Evolutionary conservation across 2,329 filamentous ascomycete genomes (phyloP).

Genomic region (Verticillium dahliae): DNA sequence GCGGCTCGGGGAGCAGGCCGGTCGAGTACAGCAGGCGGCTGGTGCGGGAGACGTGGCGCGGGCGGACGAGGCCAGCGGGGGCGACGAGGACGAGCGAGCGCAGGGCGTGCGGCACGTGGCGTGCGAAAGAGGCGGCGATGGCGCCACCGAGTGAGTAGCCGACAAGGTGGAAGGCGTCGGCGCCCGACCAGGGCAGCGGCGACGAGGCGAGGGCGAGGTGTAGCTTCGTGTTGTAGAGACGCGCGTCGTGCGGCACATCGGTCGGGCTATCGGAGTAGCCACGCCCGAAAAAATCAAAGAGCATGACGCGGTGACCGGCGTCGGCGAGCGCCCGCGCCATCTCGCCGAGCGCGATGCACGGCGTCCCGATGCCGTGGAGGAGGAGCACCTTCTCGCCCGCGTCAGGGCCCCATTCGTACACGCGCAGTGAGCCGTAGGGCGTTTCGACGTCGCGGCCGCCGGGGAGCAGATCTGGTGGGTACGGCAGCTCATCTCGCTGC

Average conservation of each 20-base stretch:
- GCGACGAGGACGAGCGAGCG: constrained; percentile 60
- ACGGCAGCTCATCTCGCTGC: constrained; percentile 40
- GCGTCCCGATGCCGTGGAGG: constrained; percentile 77
- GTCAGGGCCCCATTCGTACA: constrained; percentile 76
- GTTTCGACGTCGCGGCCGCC: constrained; percentile 62
- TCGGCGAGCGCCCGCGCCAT: constrained; percentile 59
- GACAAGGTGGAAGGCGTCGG: constrained; percentile 59
- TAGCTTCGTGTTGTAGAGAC: constrained; percentile 61
- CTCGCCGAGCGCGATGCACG: constrained; percentile 61
- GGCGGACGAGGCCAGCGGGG: constrained; percentile 62
- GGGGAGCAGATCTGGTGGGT: constrained; percentile 65
- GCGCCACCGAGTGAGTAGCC: constrained; percentile 80
- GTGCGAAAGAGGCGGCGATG: constrained; percentile 62
- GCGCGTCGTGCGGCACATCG: constrained; percentile 52
- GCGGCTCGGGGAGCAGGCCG: constrained; percentile 50
- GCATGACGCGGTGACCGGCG: constrained; percentile 68
- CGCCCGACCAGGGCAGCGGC: constrained; percentile 44
- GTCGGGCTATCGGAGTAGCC: constrained; percentile 68
- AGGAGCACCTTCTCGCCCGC: constrained; percentile 66
- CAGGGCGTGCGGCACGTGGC: constrained; percentile 59
- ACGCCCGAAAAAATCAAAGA: constrained; percentile 72
- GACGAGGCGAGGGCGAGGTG: constrained; percentile 61
- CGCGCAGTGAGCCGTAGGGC: constrained; percentile 63
- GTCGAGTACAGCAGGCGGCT: constrained; percentile 57
- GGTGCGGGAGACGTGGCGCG: constrained; percentile 49